Base-by-base conservation (phyloP, 768 basidiomycete genomes). In the Holtermanniella nyarrowii region DNA sequence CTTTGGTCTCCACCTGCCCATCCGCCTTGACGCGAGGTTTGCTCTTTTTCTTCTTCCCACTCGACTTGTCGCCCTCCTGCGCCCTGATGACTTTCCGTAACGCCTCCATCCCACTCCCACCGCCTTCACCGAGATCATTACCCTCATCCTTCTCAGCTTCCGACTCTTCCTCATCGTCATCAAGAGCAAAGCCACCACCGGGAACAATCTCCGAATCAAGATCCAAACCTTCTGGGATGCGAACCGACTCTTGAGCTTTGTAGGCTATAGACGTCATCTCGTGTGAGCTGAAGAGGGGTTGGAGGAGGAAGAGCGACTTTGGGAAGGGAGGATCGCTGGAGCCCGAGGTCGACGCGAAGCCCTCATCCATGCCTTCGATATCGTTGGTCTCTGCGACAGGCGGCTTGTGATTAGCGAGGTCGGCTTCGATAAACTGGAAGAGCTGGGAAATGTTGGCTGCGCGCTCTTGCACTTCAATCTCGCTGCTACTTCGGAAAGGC, bases 401-500 rank as follows among this genome's bases (percentile, higher is more conserved):
- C 13, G 67, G 55, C 2, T 22, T 27, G 50, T 65, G 68, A 5
- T 47, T 40, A 18, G 48, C 54, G 3, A 73, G 54, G 27, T 70
- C 69, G 3, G 57, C 59, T 10, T 61, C 26, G 1, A 70, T 54
- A 40, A 72, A 65, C 10, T 49, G 54, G 3, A 72, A 50, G 2
- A 72, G 49, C n/a, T 57, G 56, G 1, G 43, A 23, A 0, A 67
- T 26, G 26, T 70, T 69, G 12, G 56, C 42, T 3, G 65, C 59
- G 21, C 93, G 77, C 71, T 97, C 91, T 72, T 95, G 90, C 11
- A 96, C 83, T 63, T 96, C 93, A 43, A 89, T 81, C 61, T 91
- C 78, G 0, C 77, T 72, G 61, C 79, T 83, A 10, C 73, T 69
- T 22, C 78, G 74, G 59, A 89, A 83, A 3, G 76, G 76, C 14